Conservation (phyloP, 768 basidiomycete genomes). For the Mycena galopus region DNA sequence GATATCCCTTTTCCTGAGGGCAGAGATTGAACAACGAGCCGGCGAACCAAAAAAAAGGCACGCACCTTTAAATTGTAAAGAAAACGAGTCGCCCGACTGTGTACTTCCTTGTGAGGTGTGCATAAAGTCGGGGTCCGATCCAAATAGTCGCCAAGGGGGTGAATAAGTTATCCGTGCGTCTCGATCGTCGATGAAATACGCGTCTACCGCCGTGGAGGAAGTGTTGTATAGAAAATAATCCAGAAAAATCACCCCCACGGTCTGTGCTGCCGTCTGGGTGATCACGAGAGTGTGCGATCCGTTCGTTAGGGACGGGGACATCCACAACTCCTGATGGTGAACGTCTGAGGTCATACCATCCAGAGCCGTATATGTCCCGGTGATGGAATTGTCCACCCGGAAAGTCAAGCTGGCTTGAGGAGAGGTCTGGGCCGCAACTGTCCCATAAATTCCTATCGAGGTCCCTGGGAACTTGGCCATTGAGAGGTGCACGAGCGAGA, state of each 20-base stretch:
- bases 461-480: background rate
- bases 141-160: background rate
- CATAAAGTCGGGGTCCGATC: background rate
- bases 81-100: background rate
- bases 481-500: background rate
- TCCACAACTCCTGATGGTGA: constrained; percentile 7
- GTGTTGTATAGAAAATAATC: constrained; percentile 15
- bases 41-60: background rate
- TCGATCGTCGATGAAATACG: constrained; percentile 24
- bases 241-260: background rate
- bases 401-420: constrained; percentile 1
- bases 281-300: constrained; percentile 6
- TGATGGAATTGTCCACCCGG: background rate
- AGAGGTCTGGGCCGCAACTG: background rate
- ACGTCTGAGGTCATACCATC: background rate
- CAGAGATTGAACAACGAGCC: background rate
- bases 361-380: background rate
- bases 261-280: background rate
- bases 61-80: constrained; percentile 8
- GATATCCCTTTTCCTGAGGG: constrained; percentile 5
- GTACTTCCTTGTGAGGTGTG: constrained; percentile 6
- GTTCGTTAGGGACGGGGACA: background rate
- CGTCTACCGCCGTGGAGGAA: background rate
- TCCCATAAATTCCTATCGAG: background rate
- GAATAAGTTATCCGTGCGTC: constrained; percentile 8